Evolutionary conservation across 75 land plant genomes (phyloP).

Genomic region (Larix kaempferi): DNA sequence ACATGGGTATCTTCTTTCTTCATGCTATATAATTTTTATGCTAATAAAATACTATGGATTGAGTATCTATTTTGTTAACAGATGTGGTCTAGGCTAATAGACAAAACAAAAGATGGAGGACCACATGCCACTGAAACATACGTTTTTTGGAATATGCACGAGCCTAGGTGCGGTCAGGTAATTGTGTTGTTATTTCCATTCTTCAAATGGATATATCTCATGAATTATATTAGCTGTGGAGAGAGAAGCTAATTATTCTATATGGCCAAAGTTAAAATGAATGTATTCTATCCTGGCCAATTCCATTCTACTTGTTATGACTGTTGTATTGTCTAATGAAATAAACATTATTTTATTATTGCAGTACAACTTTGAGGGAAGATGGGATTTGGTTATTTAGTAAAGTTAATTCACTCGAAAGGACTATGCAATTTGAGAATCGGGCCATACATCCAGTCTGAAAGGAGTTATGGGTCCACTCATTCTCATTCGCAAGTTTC

Average conservation of each 20-base stretch:
- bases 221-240: too few species aligned
- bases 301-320: neutral
- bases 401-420: slow-evolving; percentile 59
- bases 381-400: slow-evolving; percentile 63
- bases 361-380: slow-evolving; percentile 83
- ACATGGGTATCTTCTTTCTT: neutral
- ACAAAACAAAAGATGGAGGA: slow-evolving; percentile 32
- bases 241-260: too few species aligned
- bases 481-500: neutral
- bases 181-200: neutral
- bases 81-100: slow-evolving; percentile 41
- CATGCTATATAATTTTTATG: too few species aligned
- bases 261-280: too few species aligned
- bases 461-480: slow-evolving; percentile 82
- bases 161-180: slow-evolving; percentile 23
- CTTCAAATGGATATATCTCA: too few species aligned
- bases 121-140: slow-evolving; percentile 30
- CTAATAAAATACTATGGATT: too few species aligned
- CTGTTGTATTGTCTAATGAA: neutral
- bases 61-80: neutral
- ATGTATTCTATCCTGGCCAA: too few species aligned
- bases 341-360: neutral
- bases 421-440: slow-evolving; percentile 78
- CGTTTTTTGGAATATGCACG: slow-evolving; percentile 37
- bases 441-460: slow-evolving; percentile 81